phyloP scores from a whole-genome alignment of 805 yeast species.

The Candida silvicultrix region DNA sequence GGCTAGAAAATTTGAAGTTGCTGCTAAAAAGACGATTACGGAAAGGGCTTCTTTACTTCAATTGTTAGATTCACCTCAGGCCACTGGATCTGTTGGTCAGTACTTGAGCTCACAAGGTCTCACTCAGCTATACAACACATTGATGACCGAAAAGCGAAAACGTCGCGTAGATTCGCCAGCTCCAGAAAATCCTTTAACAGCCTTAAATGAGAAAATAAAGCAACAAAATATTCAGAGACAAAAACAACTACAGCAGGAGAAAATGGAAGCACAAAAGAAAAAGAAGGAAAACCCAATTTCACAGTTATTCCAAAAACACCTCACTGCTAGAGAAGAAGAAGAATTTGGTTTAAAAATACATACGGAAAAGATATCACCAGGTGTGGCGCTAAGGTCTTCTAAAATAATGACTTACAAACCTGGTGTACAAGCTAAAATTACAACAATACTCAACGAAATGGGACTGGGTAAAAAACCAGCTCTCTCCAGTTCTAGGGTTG shows the following conservation, averaged over 20 bases:
- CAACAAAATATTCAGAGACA: slow-evolving; percentile 21
- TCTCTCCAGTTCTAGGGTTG: slow-evolving; percentile 78
- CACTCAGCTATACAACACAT: slow-evolving; percentile 74
- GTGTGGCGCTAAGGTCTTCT: slow-evolving; percentile 76
- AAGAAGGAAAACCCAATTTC: slow-evolving; percentile 28
- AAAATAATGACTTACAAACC: slow-evolving; percentile 78
- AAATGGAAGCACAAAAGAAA: slow-evolving; percentile 16
- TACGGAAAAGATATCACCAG: slow-evolving; percentile 58
- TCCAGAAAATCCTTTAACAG: slow-evolving; percentile 39
- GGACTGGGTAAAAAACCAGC: slow-evolving; percentile 77
- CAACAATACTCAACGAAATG: slow-evolving; percentile 64
- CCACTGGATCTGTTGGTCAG: slow-evolving; percentile 67
- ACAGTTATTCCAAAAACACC: slow-evolving; percentile 29
- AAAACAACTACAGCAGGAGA: slow-evolving; percentile 19
- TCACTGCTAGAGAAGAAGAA: slow-evolving; percentile 74
- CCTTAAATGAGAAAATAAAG: slow-evolving; percentile 29
- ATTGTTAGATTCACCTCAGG: slow-evolving; percentile 80
- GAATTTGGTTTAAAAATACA: slow-evolving; percentile 80
- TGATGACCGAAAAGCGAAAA: slow-evolving; percentile 63
- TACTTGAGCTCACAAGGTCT: slow-evolving; percentile 84
- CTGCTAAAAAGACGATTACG: slow-evolving; percentile 79
- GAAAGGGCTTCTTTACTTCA: slow-evolving; percentile 79
- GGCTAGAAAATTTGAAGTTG: slow-evolving; percentile 85
- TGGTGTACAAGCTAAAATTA: slow-evolving; percentile 56
- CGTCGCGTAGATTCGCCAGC: slow-evolving; percentile 35